Base-by-base conservation (phyloP, 345 rosid species). In the Eucalyptus grandis region DNA sequence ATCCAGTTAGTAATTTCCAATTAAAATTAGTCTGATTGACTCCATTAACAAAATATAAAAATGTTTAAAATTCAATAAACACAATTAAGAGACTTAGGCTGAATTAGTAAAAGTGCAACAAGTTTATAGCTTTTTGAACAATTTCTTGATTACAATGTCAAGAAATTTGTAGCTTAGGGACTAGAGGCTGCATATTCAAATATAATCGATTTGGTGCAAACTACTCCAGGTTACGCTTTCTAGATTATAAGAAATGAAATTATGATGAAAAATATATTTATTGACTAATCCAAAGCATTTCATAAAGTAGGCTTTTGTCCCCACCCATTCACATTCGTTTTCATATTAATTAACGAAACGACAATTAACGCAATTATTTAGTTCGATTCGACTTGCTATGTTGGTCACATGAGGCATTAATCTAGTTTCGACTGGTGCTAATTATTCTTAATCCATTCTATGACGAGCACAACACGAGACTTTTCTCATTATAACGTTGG, bases 1-100 rank as follows among this genome's bases (percentile, higher is more conserved):
- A 22, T 56, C 13, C 6, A 56, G 0, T 24, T 9, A 56, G 14
- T 0, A 11, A 56, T 2, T 56, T 56, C 0, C 9, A 9, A 56
- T 56, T 10, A 24, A 56, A 56, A 56, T 22, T 56, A 56, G 30
- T 24, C 30, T 0, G 0, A 56, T 56, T 9, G 30, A 22, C 3
- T 56, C 14, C 26, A 56, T 56, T 56, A 6, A 22, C 62, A 56
- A 22, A 56, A 56, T 56, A 56, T 56, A 56, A 56, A 56, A 56
- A 24, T 56, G 6, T 56, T 24, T 56, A 56, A 9, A 56, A 24
- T 1, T 24, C 62, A 24, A 26, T 10, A 4, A 26, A 3, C 2
- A 56, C 9, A 56, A 22, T 56, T 56, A 22, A 56, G 30, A 56
- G 13, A 22, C 26, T 56, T 24, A 56, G 3, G 62, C 3, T 56